Percentiles rank a stretch among this genome's conserved stretches.
These are phyloP conservation scores for Waltiozyma sp. DNA, from an alignment of 1,139 yeast genomes.

Conservation along the genomic window DNA sequence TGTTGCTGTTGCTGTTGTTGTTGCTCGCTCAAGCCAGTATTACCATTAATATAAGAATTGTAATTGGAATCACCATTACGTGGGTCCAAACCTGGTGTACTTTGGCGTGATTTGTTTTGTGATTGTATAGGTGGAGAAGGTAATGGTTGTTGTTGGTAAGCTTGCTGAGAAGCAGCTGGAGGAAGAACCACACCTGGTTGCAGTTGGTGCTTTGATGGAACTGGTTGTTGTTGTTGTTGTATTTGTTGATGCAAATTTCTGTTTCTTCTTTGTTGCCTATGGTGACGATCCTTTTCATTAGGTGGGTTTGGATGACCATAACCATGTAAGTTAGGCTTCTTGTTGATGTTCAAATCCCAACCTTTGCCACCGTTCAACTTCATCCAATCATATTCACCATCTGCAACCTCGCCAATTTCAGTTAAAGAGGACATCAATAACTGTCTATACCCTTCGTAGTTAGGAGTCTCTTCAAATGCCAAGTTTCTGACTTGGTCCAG, in stretches of 20 bases:
- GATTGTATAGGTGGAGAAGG: conserved; percentile 8
- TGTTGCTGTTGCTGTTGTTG: conserved; percentile 16
- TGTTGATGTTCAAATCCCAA: conserved; percentile 76
- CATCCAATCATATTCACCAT: conserved; percentile 93
- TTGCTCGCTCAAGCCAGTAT: conserved; percentile 18
- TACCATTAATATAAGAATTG: conserved; percentile 12
- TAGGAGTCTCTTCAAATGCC: conserved; percentile 91
- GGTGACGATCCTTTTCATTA: conserved; percentile 28
- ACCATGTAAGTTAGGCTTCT: conserved; percentile 85
- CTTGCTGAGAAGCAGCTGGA: no score
- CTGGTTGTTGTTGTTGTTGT: conserved; percentile 16
- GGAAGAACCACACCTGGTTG: conserved; percentile 14
- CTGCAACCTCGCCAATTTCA: conserved; percentile 62
- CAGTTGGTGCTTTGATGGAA: conserved; percentile 15
- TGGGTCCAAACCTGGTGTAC: conserved; percentile 1
- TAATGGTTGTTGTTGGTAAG: conserved; percentile 5
- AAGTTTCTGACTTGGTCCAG: conserved; percentile 73
- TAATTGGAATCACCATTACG: conserved; percentile 5
- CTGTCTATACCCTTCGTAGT: conserved; percentile 72
- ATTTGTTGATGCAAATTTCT: conserved; percentile 22
- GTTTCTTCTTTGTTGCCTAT: conserved; percentile 22
- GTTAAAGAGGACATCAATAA: conserved; percentile 66
- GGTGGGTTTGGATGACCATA: conserved; percentile 67
- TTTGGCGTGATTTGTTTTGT: conserved; percentile 7
- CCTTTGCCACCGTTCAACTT: conserved; percentile 85